Evolutionary conservation across 2,329 filamentous ascomycete species (phyloP).

Genomic region (Fusarium coffeatum): DNA sequence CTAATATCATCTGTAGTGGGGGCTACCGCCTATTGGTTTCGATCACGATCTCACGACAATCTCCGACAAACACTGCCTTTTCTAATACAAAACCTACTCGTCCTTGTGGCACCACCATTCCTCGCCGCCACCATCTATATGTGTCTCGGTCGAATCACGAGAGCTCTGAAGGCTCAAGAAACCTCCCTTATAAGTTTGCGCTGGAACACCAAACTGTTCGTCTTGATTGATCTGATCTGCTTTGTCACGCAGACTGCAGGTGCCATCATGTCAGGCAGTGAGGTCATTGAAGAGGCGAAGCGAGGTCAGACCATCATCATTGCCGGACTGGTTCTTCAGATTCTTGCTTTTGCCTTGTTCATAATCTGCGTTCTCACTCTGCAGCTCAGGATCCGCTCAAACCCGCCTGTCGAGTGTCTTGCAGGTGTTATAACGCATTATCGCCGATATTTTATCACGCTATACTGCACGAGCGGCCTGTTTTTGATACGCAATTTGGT

Average conservation of each 20-base stretch:
- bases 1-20: neutral
- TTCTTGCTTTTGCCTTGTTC: constrained; percentile 15
- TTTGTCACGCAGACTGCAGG: neutral
- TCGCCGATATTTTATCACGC: neutral
- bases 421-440: neutral
- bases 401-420: neutral
- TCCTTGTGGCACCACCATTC: neutral
- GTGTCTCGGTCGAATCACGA: neutral
- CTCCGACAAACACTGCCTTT: neutral
- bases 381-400: neutral
- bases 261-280: neutral
- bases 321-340: neutral
- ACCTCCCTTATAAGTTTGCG: neutral
- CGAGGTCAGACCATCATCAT: neutral
- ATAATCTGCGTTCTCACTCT: neutral
- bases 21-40: neutral
- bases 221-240: neutral
- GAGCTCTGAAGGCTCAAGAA: neutral
- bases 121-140: neutral
- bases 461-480: neutral
- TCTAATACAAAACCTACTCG: neutral
- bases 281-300: neutral
- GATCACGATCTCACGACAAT: neutral
- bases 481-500: neutral
- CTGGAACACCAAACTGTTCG: neutral